phyloP scores from a whole-genome alignment of 1,139 yeast genomes.

The Yamadazyma taylorii region DNA sequence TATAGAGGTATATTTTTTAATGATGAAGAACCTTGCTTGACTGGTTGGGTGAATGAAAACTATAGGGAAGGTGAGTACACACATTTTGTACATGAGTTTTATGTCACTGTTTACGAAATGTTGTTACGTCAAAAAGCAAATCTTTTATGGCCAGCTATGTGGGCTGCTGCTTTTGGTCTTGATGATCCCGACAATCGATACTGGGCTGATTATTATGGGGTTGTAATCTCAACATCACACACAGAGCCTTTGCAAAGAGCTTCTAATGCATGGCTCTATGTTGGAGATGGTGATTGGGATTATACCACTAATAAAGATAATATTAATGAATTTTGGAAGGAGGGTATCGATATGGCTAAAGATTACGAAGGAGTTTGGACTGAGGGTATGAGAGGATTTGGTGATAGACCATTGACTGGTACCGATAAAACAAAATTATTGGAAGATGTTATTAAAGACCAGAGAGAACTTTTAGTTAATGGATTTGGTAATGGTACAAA shows the following conservation, averaged over 20 bases:
- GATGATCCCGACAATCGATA: conserved; percentile 18
- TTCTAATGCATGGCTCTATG: conserved; percentile 16
- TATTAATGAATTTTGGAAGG: conserved; percentile 17
- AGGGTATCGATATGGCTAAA: conserved; percentile 17
- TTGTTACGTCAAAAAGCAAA: conserved; percentile 18
- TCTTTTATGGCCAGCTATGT: conserved; percentile 21
- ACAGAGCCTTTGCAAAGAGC: conserved; percentile 21
- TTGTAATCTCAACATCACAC: conserved; percentile 21
- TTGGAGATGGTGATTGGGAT: conserved; percentile 19
- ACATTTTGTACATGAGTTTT: conserved; percentile 18
- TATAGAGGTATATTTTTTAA: conserved; percentile 18
- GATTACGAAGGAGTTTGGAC: conserved; percentile 19
- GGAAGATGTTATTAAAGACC: conserved; percentile 15
- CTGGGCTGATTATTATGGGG: conserved; percentile 21
- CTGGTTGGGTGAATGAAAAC: conserved; percentile 16
- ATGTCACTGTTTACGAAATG: conserved; percentile 15
- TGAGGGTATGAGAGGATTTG: conserved; percentile 21
- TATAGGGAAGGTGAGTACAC: conserved; percentile 14
- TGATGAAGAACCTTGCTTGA: conserved; percentile 19
- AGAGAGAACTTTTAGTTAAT: conserved; percentile 14
- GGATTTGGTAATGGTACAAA: conserved; percentile 13
- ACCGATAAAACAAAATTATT: conserved; percentile 14
- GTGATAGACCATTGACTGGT: conserved; percentile 18
- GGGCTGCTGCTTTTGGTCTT: conserved; percentile 19
- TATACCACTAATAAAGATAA: conserved; percentile 18